Evolutionary conservation across 805 yeast species (phyloP).

Genomic region (Lipomyces yamanashiensis): DNA sequence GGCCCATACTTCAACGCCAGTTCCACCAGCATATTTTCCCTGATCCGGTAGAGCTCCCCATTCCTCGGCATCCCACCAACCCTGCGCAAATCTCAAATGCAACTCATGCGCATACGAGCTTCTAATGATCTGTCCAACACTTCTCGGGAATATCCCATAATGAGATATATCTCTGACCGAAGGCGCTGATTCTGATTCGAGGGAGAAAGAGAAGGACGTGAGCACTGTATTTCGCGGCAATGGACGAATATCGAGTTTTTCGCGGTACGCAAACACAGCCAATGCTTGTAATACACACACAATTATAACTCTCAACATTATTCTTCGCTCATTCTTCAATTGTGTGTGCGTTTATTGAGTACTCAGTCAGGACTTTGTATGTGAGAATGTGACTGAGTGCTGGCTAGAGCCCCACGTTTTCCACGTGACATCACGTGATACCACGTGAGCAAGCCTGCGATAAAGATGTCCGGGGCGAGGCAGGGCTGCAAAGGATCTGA

Average conservation of each 20-base stretch:
- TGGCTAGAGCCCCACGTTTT: neutral
- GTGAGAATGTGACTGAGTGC: too few species aligned
- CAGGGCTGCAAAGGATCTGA: neutral
- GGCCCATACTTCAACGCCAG: constrained; percentile 95
- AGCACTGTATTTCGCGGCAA: constrained; percentile 72
- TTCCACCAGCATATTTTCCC: constrained; percentile 83
- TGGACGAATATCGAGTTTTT: constrained; percentile 66
- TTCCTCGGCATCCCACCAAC: constrained; percentile 88
- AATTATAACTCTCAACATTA: neutral
- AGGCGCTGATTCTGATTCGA: constrained; percentile 56
- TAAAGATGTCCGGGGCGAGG: neutral
- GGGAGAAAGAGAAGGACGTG: constrained; percentile 70
- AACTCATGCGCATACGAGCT: constrained; percentile 71
- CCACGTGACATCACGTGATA: neutral
- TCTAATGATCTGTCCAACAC: constrained; percentile 76
- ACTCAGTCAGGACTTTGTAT: too few species aligned
- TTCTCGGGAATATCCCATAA: constrained; percentile 75
- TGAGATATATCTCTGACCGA: constrained; percentile 44
- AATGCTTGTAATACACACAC: neutral
- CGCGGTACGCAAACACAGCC: constrained; percentile 52
- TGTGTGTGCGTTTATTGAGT: neutral
- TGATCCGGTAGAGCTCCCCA: constrained; percentile 83
- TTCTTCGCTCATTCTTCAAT: neutral
- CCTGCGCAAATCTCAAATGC: constrained; percentile 86
- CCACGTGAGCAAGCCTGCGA: neutral